Evolutionary conservation across 345 rosid species (phyloP), one percentile per base, ranked within the genome.

Genomic region (Gossypium turneri): DNA sequence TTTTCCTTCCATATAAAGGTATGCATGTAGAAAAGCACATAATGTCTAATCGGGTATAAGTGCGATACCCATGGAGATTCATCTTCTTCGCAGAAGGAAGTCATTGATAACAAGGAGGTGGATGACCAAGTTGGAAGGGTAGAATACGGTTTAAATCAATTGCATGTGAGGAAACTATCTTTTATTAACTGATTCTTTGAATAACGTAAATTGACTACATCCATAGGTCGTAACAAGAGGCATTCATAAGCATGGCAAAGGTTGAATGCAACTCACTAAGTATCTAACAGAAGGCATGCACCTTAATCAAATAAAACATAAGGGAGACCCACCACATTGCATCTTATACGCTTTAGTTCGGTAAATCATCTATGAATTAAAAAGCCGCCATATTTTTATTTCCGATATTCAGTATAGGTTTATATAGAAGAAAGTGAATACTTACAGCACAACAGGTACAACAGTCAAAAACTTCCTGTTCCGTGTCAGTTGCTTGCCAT

Each of bases 401-500:
- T 67, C 71, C 22, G 2, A 7, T 8, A 16, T 48, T 27, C 0
- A 1, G 1, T 12, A 69, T 44, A 64, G 51, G 61, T 17, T 38
- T 38, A 38, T 3, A n/a, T 20, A 12, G 24, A 24, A 50, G 76
- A 25, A 57, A 12, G 24, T n/a, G 38, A 58, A 2, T 13, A 85
- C 94, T 88, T 87, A 92, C 94, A 92, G 83, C 71, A 92, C 93
- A 67, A 88, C 86, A 64, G 94, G 97, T 16, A 92, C 90, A 76
- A 88, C 89, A 72, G 92, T 90, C 81, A 92, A 81, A 66, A 89
- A 90, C 85, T 87, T 90, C 55, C 94, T 79, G 67, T 92, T 88
- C 58, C 91, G 91, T 2, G 97, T 92, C 68, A 92, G 94, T 77
- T 92, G 95, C 83, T 92, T 92, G 77, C 97, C 97, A 64, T 78